Evolutionary conservation across 169 alveolate genomes (phyloP).

Genomic region (Cyclospora cayetanensis): DNA sequence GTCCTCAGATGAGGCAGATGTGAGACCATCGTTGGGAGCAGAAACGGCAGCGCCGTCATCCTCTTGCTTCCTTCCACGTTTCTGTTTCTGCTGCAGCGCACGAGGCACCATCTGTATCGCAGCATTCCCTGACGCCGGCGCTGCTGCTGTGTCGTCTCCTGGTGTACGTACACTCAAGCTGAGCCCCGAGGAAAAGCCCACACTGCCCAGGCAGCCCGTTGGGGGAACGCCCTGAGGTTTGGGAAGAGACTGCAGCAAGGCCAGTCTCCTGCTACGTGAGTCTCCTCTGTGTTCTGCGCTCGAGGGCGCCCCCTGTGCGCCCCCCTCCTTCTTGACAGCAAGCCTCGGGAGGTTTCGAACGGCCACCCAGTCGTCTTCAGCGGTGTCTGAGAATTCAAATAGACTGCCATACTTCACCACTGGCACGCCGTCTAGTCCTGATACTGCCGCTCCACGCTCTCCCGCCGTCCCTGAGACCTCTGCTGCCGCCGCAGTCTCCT

Average conservation of each 20-base stretch:
- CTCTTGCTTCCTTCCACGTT: neutral
- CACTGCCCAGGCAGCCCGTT: neutral
- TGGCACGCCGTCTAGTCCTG: neutral
- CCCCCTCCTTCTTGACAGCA: neutral
- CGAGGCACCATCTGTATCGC: conserved; percentile 30
- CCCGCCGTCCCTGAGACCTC: conserved; percentile 7
- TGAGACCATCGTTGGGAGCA: neutral
- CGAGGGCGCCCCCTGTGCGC: neutral
- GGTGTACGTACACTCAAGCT: neutral
- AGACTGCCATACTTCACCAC: neutral
- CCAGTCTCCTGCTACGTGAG: neutral
- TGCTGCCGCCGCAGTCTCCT: neutral
- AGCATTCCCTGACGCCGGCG: neutral
- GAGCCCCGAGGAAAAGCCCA: neutral
- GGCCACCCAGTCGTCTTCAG: conserved; percentile 11
- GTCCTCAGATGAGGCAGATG: neutral
- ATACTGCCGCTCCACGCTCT: neutral
- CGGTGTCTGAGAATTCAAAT: neutral
- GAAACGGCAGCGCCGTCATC: neutral
- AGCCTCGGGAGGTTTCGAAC: neutral
- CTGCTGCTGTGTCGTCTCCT: neutral
- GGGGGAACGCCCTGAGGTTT: conserved; percentile 13
- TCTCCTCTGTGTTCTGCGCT: neutral
- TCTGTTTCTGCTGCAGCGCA: conserved; percentile 22
- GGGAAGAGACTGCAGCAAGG: conserved; percentile 11